phyloP scores from a whole-genome alignment of 768 basidiomycete genomes.

The Mycena latifolia region DNA sequence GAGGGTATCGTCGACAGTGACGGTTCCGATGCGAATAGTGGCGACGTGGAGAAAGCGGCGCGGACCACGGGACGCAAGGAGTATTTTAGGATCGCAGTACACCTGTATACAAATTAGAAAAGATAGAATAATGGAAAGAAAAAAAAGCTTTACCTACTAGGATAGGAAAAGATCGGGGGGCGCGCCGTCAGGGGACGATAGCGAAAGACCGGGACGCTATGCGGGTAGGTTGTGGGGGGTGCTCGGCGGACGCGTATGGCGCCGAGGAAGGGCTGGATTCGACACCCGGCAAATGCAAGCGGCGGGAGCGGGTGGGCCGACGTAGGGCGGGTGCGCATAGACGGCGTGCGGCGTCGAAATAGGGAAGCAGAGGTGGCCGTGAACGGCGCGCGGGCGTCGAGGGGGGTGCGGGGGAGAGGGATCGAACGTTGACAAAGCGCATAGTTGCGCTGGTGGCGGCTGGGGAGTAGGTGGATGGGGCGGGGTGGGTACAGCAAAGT shows the following conservation, averaged over 20 bases:
- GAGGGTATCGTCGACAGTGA: conserved; percentile 11
- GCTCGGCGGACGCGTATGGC: too few species aligned
- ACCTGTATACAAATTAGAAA: conserved; percentile 6
- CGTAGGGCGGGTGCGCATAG: neutral
- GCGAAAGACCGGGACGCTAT: too few species aligned
- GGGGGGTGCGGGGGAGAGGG: conserved; percentile 1
- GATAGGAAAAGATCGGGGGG: conserved; percentile 2
- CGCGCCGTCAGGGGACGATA: neutral
- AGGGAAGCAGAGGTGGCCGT: conserved; percentile 8
- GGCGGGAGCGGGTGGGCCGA: too few species aligned
- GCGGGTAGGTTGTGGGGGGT: too few species aligned
- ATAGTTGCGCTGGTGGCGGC: neutral
- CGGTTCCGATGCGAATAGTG: conserved; percentile 4
- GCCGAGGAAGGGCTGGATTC: too few species aligned
- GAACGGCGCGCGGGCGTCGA: neutral
- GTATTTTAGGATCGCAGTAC: conserved; percentile 4
- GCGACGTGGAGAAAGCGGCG: conserved; percentile 4
- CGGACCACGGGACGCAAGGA: conserved; percentile 1
- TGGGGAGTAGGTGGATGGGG: conserved; percentile 1
- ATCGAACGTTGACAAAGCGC: conserved; percentile 6
- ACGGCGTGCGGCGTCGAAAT: conserved; percentile 11
- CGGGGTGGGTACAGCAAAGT: neutral
- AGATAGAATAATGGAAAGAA: conserved; percentile 6
- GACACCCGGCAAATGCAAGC: too few species aligned
- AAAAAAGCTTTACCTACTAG: conserved; percentile 6